Base-by-base conservation (phyloP, 257 asterid species). In the Verbascum thapsus region DNA sequence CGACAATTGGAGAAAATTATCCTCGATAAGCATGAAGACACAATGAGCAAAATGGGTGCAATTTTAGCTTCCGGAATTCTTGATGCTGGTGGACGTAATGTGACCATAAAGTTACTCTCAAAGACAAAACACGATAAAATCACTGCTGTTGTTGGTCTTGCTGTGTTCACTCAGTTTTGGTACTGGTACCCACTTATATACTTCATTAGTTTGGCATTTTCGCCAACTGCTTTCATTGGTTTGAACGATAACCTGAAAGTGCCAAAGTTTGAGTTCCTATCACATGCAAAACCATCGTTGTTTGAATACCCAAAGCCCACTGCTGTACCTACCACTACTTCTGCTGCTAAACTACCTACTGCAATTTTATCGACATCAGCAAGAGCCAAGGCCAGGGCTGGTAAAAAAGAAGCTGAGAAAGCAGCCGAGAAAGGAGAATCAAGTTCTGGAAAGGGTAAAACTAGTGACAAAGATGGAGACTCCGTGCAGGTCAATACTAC, bases 31-130 rank as follows among this genome's bases (percentile, higher is more conserved):
- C 97, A 90, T 42, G 99, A 94, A 80, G 99, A 94, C 75, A 85
- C 96, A 53, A 87, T 89, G 97, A 92, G 99, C 83, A 92, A 92
- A 78, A 92, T 89, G 97, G 99, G 99, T 53, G 99, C 99, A 42
- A 94, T 94, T 73, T 77, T 94, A 70, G 99, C 99, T 62, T 81
- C 95, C 4, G 99, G 99, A 61, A 90, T 94, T 41, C 84, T 94
- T 11, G 99, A 94, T 80, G 99, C 98, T 50, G 99, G 99, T 40
- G 99, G 99, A 53, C 75, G 99, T 73, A 91, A 91, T 41, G 98
- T 91, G 68, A 69, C 95, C 5, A 85, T 91, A 63, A 87, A 83
- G 78, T 76, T 91, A 53, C 92, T 91, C 55, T 91, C 98, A 0
- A 86, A 91, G 81, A 78, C 90, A 0, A 91, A 91, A 64, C 96